Base-by-base conservation (phyloP, 257 asterid genomes). In the Rehmannia glutinosa region DNA sequence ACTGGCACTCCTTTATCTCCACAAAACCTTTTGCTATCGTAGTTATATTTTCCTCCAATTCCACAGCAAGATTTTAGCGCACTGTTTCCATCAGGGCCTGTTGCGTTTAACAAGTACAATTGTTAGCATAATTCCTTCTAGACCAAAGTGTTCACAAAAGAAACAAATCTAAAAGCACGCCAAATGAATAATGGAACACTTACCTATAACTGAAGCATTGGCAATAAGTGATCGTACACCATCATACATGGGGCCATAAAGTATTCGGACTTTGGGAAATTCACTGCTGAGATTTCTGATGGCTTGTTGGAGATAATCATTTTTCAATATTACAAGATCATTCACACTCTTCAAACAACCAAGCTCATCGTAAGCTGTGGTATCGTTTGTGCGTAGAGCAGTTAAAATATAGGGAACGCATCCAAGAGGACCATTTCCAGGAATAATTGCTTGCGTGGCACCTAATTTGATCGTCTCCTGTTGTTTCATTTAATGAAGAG, bases 401-500 rank as follows among this genome's bases (percentile, higher is more conserved):
- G 74, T 47, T 6, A 21, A 6, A 30, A 46, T 25, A 13, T 51
- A 33, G 27, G 68, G 74, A 1, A 15, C 13, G 52, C 74, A 69
- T 19, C 74, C 74, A 49, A 58, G 21, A 1, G 69, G 63, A 1
- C 15, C 58, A 17, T 41, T 51, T 13, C 75, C 75, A 0, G 75
- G 33, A 19, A 50, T 42, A 15, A 61, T 23, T 17, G 61, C 27
- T 64, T 62, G 63, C 6, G 17, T 61, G 2, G 74, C 80, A 12
- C 83, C 83, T 36, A 70, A 39, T 11, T 42, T 21, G 20, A 78
- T 28, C 16, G 58, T 11, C 8, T 54, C 73, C 64, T 68, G 57
- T 12, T n/a, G 4, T 19, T 20, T 1, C 5, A 28, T 47, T 3
- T n/a, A n/a, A n/a, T 30, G 32, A 33, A 10, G 8, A 33, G 0